Evolutionary conservation across 805 yeast genomes (phyloP).

Genomic region (Priceomyces melissophilus): DNA sequence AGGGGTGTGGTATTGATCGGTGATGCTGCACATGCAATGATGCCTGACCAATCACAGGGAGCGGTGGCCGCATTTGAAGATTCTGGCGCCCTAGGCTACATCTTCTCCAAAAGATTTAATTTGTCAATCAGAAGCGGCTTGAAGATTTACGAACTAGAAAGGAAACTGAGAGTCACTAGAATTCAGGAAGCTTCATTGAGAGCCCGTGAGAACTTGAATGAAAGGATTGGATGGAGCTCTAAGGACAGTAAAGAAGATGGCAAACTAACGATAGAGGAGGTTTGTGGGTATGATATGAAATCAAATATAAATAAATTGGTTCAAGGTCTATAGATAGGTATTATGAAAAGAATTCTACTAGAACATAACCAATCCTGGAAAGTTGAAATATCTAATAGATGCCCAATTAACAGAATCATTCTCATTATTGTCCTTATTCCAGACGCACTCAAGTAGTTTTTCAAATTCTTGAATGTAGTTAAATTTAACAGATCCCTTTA

Average conservation of each 20-base stretch:
- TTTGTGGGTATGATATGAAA: slow-evolving; percentile 28
- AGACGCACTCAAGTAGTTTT: slow-evolving; percentile 16
- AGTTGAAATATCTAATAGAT: slow-evolving; percentile 22
- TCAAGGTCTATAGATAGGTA: not conserved
- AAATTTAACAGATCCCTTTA: slow-evolving; percentile 18
- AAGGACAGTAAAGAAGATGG: slow-evolving; percentile 8
- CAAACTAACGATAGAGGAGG: slow-evolving; percentile 27
- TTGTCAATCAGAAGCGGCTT: slow-evolving; percentile 17
- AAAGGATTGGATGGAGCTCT: slow-evolving; percentile 28
- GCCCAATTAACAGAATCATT: slow-evolving; percentile 27
- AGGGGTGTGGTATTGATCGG: slow-evolving; percentile 16
- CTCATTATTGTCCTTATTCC: slow-evolving; percentile 20
- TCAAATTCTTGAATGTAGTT: slow-evolving; percentile 24
- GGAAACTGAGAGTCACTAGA: slow-evolving; percentile 26
- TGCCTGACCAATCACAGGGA: slow-evolving; percentile 20
- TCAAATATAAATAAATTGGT: slow-evolving; percentile 16
- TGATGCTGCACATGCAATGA: slow-evolving; percentile 24
- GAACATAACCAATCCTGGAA: slow-evolving; percentile 28
- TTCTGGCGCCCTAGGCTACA: slow-evolving; percentile 19
- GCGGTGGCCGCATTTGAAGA: slow-evolving; percentile 23
- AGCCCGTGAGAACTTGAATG: slow-evolving; percentile 28
- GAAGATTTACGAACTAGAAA: slow-evolving; percentile 19
- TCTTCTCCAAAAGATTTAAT: slow-evolving; percentile 22
- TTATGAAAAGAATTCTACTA: slow-evolving; percentile 6
- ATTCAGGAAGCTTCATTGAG: slow-evolving; percentile 28